These are phyloP conservation scores for Podila clonocystis DNA, from an alignment of 192 early-diverging fungal genomes.

Conservation along the genomic window DNA sequence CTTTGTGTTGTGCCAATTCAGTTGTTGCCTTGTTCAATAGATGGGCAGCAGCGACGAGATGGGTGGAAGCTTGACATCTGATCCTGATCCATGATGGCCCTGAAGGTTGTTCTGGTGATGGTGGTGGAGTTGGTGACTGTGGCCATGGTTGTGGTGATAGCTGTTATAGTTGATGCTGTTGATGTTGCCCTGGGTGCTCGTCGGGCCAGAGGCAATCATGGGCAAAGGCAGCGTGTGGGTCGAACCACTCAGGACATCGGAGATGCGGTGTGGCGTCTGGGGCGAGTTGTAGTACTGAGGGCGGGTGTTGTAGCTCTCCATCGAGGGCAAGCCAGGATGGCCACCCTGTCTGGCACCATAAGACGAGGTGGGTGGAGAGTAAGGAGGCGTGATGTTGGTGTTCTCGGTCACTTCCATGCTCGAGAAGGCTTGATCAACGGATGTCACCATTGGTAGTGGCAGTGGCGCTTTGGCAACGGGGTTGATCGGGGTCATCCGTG, in stretches of 20 bases:
- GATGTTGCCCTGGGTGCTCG: neutral
- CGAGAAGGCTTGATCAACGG: neutral
- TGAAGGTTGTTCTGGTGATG: conserved; percentile 1
- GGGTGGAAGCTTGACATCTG: conserved; percentile 46
- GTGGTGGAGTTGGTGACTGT: neutral
- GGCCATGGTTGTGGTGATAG: neutral
- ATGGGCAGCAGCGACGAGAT: conserved; percentile 39
- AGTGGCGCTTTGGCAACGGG: neutral
- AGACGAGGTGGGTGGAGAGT: conserved; percentile 46
- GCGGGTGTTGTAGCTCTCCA: conserved; percentile 47
- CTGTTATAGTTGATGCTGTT: conserved; percentile 7
- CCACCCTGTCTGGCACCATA: conserved; percentile 28
- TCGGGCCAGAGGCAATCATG: conserved; percentile 12
- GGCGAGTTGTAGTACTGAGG: conserved; percentile 14
- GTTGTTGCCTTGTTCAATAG: conserved; percentile 4
- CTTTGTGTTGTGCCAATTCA: neutral
- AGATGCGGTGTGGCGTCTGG: conserved; percentile 14
- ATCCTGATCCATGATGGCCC: conserved; percentile 3
- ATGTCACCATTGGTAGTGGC: neutral
- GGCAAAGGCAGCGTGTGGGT: conserved; percentile 24
- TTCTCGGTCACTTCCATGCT: conserved; percentile 9
- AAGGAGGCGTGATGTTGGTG: conserved; percentile 39
- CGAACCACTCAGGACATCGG: conserved; percentile 3
- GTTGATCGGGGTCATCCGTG: conserved; percentile 44
- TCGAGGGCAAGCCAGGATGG: conserved; percentile 32